Percentiles rank a stretch among this genome's conserved stretches.
phyloP scores from a whole-genome alignment of 2,329 filamentous ascomycete species.

The Claviceps sp. region DNA sequence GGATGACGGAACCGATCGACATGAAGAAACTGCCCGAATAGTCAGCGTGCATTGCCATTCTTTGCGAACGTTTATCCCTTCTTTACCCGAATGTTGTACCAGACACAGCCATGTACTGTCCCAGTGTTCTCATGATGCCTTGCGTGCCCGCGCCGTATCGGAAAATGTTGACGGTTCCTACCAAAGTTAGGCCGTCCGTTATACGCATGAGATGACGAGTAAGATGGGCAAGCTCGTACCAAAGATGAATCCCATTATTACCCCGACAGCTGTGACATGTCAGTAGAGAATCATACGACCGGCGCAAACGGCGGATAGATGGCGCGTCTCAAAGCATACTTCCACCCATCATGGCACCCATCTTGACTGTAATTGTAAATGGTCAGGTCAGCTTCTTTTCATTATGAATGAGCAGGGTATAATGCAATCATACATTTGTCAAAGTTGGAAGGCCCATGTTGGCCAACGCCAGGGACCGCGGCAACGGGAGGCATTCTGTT shows the following conservation, averaged over 20 bases:
- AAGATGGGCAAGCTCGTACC: slow-evolving; percentile 38
- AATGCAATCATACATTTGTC: slow-evolving; percentile 35
- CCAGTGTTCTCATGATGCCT: slow-evolving; percentile 84
- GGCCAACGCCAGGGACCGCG: slow-evolving; percentile 23
- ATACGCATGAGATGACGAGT: not conserved
- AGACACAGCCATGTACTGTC: slow-evolving; percentile 93
- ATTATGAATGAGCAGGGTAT: not conserved
- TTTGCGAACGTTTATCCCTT: not conserved
- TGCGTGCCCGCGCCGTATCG: slow-evolving; percentile 87
- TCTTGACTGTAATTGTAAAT: slow-evolving; percentile 50
- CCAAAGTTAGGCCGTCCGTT: slow-evolving; percentile 1
- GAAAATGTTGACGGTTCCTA: slow-evolving; percentile 88
- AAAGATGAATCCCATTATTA: slow-evolving; percentile 96
- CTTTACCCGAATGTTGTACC: slow-evolving; percentile 86
- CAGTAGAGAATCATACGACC: slow-evolving; percentile 13
- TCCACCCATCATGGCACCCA: slow-evolving; percentile 97
- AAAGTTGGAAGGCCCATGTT: slow-evolving; percentile 35
- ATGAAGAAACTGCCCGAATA: slow-evolving; percentile 68
- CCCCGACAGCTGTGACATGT: slow-evolving; percentile 60
- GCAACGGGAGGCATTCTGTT: slow-evolving; percentile 27
- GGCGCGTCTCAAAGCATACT: slow-evolving; percentile 50
- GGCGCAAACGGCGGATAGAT: not conserved
- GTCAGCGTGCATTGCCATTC: slow-evolving; percentile 9
- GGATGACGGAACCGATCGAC: slow-evolving; percentile 94
- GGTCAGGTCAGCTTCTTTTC: not conserved